phyloP scores from a whole-genome alignment of 225 moss, liverwort and hornwort genomes.

The Straminergon stramineum region DNA sequence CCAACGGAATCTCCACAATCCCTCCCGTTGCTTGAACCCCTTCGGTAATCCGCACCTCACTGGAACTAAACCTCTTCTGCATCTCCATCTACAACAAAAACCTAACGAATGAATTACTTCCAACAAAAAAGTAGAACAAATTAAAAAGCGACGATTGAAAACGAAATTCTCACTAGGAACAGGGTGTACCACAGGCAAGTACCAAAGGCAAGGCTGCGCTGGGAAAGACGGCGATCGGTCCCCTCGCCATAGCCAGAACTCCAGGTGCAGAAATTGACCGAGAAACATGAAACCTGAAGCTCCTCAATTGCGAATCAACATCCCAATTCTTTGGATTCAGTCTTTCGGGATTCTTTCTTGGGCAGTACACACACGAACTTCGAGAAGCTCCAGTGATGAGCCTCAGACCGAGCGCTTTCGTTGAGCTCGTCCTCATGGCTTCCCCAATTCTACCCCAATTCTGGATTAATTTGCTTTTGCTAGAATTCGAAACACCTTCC shows the following conservation, averaged over 20 bases:
- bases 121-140: neutral
- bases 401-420: neutral
- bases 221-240: constrained; percentile 10
- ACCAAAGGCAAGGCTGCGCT: constrained; percentile 25
- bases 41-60: constrained; percentile 31
- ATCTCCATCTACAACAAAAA: neutral
- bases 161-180: neutral
- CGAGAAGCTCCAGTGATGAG: neutral
- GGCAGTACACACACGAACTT: neutral
- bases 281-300: neutral
- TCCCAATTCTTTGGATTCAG: neutral
- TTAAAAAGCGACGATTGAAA: neutral
- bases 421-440: constrained; percentile 8
- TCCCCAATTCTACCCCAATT: neutral
- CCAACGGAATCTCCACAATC: constrained; percentile 74
- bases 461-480: neutral
- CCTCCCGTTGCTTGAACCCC: constrained; percentile 38
- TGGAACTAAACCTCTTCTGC: constrained; percentile 31
- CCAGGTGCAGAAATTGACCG: neutral
- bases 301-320: neutral
- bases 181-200: neutral
- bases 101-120: neutral
- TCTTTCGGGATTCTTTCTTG: neutral
- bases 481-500: neutral
- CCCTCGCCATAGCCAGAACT: constrained; percentile 15